Base-by-base conservation (phyloP, 2,329 filamentous ascomycete genomes). In the Diaporthe humulicola region DNA sequence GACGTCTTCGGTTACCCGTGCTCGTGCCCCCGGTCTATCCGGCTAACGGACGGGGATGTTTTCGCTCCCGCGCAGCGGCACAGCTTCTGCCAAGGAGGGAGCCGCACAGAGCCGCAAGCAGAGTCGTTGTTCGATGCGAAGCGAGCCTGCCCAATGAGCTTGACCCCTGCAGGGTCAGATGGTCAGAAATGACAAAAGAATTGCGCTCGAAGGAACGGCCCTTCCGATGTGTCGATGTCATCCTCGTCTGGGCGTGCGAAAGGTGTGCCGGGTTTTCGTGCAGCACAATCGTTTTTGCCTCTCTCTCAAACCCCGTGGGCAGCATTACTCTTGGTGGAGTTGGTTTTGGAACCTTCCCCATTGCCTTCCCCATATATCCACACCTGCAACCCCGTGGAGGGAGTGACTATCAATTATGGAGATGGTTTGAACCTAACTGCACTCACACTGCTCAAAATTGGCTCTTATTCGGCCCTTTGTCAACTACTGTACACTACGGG, bases 21-120 rank as follows among this genome's bases (percentile, higher is more conserved):
- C 45, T 45, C 9, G n/a, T 58, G 36, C 56, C 56, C 56, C 56
- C 64, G 64, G 45, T 22, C 15, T 17, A 69, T 54, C 64, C 64
- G 64, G 52, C 64, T 36, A 69, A 52, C 45, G 33, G 42, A 48
- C 22, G 61, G 48, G 48, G 48, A 10, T 22, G 45, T 19, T 66
- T n/a, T 42, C 36, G 15, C 36, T 28, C 33, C 56, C 57, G 12
- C 3, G 30, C 30, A 25, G 3, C 10, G 25, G 40, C 22, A 14
- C 17, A 33, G 17, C 40, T 28, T 66, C 45, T 67, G 42, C 64
- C 64, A 69, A 54, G 48, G 22, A 28, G 33, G 64, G 22, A 69
- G 64, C 64, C 64, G 64, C 64, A 54, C 64, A 69, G 64, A 69
- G 64, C 64, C 64, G 64, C 64, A 69, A 54, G 48, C 45, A 52